Conservation (phyloP, 768 basidiomycete genomes). For the Mycena floridula region DNA sequence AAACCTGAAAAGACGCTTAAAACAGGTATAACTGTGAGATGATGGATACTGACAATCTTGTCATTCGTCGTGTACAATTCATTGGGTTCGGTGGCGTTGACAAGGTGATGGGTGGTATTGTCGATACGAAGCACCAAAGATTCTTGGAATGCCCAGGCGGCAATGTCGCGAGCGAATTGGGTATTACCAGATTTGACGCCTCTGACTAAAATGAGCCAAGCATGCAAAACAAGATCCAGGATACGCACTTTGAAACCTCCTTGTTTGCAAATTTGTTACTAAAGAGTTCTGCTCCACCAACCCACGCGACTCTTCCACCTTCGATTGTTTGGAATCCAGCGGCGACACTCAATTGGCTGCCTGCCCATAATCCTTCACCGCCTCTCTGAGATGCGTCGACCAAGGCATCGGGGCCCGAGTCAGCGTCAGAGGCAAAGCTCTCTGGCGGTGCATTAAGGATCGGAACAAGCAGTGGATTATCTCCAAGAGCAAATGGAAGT, state of each 20-base stretch:
- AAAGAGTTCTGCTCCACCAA: slow-evolving; percentile 78
- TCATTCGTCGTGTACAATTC: slow-evolving; percentile 86
- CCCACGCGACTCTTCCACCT: slow-evolving; percentile 74
- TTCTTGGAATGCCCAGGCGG: slow-evolving; percentile 91
- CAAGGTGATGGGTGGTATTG: slow-evolving; percentile 62
- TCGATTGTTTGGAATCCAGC: slow-evolving; percentile 84
- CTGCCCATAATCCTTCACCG: slow-evolving; percentile 81
- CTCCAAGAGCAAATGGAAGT: slow-evolving; percentile 54
- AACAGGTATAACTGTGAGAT: not conserved
- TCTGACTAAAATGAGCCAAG: slow-evolving; percentile 25
- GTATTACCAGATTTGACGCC: slow-evolving; percentile 68
- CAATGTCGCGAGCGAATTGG: slow-evolving; percentile 67
- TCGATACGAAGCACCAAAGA: slow-evolving; percentile 75
- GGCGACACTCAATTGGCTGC: slow-evolving; percentile 69
- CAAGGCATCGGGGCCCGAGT: slow-evolving; percentile 52
- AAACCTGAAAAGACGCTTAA: slow-evolving; percentile 45
- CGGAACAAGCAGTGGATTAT: slow-evolving; percentile 76
- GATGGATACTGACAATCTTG: slow-evolving; percentile 50
- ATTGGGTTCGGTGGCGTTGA: slow-evolving; percentile 53
- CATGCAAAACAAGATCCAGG: slow-evolving; percentile 1
- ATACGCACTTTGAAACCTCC: slow-evolving; percentile 50
- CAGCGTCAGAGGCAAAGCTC: slow-evolving; percentile 71
- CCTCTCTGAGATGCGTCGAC: slow-evolving; percentile 69
- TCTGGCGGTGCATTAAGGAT: slow-evolving; percentile 73
- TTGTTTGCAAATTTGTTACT: slow-evolving; percentile 69